These are phyloP conservation scores for Pelargonium nanum DNA, from an alignment of 345 rosid species.

Conservation along the genomic window DNA sequence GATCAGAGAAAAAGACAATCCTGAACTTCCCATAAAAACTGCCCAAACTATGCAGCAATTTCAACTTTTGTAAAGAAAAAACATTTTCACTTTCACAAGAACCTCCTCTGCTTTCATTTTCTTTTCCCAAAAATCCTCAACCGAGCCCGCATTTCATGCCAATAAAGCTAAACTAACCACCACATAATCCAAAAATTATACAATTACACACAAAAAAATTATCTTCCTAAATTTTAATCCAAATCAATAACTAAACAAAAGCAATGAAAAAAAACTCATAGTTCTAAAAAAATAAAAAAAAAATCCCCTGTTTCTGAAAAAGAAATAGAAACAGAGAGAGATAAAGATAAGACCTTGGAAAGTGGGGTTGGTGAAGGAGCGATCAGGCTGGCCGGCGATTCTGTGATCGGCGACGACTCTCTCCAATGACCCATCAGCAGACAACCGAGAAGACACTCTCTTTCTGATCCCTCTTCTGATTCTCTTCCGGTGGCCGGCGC, in stretches of 20 bases:
- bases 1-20: not conserved
- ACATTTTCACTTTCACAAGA: not conserved
- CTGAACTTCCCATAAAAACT: not conserved
- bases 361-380: constrained; percentile 43
- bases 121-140: too few species aligned
- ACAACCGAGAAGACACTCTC: constrained; percentile 35
- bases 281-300: not conserved
- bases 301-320: not conserved
- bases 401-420: constrained; percentile 9
- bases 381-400: constrained; percentile 31
- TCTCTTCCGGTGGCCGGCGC: constrained; percentile 19
- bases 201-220: too few species aligned
- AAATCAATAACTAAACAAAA: not conserved
- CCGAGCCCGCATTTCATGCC: not conserved
- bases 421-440: constrained; percentile 44
- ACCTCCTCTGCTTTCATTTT: not conserved
- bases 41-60: not conserved
- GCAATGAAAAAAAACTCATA: not conserved
- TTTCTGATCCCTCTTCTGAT: constrained; percentile 30
- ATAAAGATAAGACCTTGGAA: constrained; percentile 37
- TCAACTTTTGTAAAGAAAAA: not conserved
- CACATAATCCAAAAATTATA: too few species aligned
- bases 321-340: too few species aligned
- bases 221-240: not conserved
- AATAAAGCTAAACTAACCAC: not conserved